Base-by-base conservation (phyloP, 1,139 yeast species). In the Yamadazyma aaseri region DNA sequence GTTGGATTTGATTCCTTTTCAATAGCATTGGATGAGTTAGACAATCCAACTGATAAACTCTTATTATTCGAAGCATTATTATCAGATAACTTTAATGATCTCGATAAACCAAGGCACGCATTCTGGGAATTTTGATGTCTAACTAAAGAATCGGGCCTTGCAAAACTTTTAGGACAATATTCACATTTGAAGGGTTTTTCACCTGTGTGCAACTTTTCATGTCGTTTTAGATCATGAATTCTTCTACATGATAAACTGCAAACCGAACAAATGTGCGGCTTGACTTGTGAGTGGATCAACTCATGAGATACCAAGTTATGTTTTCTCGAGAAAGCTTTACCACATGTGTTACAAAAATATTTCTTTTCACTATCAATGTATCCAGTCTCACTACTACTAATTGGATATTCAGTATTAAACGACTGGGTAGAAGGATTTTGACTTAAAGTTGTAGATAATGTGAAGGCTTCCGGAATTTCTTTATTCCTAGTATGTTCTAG, bases 261-360 rank as follows among this genome's bases (percentile, higher is more conserved):
- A 11, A 73, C 71, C n/a, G 71, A 49, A 55, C 95, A 86, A 17
- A 64, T 60, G 57, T 75, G 86, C 2, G 90, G 89, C 52, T 79
- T 81, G 39, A 72, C 70, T 31, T 75, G 71, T 9, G 86, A 74
- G 53, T 84, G 94, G 29, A 81, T 83, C 41, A 83, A 58, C 44
- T 80, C 71, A 55, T 84, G 94, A 5, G 86, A 75, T 37, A 82
- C 83, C 68, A 84, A 72, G 50, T 84, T 84, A 56, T 83, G 92
- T 45, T 78, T 80, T 28, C 92, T 64, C 7, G 85, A 76, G 55
- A 80, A 81, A 0, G 77, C 68, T 49, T 79, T 84, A 36, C 69
- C 58, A 53, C 92, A 83, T 7, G 72, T 68, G 16, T 71, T 65
- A 51, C 92, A 83, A 26, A 61, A 61, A 53, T 71, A 79, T 38